Percentiles rank a stretch among this genome's conserved stretches.
phyloP scores from a whole-genome alignment of 2,329 filamentous ascomycete genomes.

The Fusarium austroafricanum region DNA sequence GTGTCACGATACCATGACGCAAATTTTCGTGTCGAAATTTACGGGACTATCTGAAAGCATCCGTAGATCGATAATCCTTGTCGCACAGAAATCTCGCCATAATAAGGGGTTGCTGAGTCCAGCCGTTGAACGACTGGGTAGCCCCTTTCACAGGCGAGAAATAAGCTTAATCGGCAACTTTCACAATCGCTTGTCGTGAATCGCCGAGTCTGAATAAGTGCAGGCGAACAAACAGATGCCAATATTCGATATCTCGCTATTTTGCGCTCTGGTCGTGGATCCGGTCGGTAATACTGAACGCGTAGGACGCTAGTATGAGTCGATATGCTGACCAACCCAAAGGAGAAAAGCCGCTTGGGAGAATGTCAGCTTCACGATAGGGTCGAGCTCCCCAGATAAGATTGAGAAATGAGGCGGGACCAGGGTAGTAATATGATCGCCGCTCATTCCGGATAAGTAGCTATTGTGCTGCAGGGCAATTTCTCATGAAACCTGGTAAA shows the following conservation, averaged over 20 bases:
- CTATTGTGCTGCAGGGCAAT: not conserved
- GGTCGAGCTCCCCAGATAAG: slow-evolving; percentile 15
- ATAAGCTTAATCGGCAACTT: not conserved
- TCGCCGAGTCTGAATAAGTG: slow-evolving; percentile 13
- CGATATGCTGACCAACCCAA: slow-evolving; percentile 26
- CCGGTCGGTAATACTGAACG: slow-evolving; percentile 6
- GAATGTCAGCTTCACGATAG: slow-evolving; percentile 31
- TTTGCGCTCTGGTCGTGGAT: slow-evolving; percentile 27
- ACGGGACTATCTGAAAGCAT: not conserved
- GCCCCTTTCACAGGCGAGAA: not conserved
- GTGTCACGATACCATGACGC: slow-evolving; percentile 17
- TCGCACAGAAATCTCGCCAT: slow-evolving; percentile 9
- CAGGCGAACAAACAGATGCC: not conserved
- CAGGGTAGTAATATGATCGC: slow-evolving; percentile 15
- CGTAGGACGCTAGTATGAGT: slow-evolving; percentile 34
- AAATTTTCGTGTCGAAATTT: not conserved
- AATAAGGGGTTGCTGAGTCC: slow-evolving; percentile 5
- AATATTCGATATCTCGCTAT: slow-evolving; percentile 3
- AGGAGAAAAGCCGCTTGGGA: slow-evolving; percentile 25
- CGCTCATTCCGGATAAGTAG: slow-evolving; percentile 14
- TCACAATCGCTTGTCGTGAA: not conserved
- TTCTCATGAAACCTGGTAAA: slow-evolving; percentile 51
- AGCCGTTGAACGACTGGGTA: not conserved
- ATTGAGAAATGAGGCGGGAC: slow-evolving; percentile 30
- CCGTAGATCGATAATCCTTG: not conserved